These are phyloP conservation scores for Calonectria pauciramosa DNA, from an alignment of 2,329 filamentous ascomycete species.

Conservation along the genomic window DNA sequence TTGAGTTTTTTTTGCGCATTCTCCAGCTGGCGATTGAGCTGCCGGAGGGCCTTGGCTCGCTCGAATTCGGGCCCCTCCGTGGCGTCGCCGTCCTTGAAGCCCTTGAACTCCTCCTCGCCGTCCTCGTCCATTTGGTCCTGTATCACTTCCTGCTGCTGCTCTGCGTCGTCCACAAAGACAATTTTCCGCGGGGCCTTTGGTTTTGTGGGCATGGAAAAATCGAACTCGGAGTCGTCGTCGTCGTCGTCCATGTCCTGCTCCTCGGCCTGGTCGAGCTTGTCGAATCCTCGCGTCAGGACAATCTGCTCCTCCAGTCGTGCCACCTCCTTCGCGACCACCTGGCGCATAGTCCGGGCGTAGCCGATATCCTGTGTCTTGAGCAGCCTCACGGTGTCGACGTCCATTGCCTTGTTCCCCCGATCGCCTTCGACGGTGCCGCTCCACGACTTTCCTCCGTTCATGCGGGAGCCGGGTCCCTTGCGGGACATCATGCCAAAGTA, in stretches of 20 bases:
- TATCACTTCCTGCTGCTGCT: conserved; percentile 51
- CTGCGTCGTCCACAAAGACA: conserved; percentile 62
- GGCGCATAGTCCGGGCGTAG: conserved; percentile 74
- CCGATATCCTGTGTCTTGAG: conserved; percentile 79
- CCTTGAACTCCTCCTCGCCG: conserved; percentile 46
- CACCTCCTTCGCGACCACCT: conserved; percentile 71
- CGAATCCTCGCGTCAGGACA: conserved; percentile 57
- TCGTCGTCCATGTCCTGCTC: conserved; percentile 50
- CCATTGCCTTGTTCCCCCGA: conserved; percentile 68
- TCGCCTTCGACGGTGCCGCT: conserved; percentile 70
- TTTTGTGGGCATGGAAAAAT: conserved; percentile 46
- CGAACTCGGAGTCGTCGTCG: conserved; percentile 49
- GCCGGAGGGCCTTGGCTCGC: conserved; percentile 58
- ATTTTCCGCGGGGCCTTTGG: conserved; percentile 61
- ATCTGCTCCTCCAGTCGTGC: conserved; percentile 67
- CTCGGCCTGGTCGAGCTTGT: conserved; percentile 53
- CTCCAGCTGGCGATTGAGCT: conserved; percentile 64
- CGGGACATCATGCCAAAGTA: conserved; percentile 79
- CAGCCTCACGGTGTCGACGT: conserved; percentile 70
- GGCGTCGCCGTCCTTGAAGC: conserved; percentile 32
- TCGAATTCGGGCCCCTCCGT: conserved; percentile 52
- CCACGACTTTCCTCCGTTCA: conserved; percentile 65
- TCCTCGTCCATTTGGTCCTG: conserved; percentile 48
- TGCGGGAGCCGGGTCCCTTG: conserved; percentile 65
- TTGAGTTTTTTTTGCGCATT: conserved; percentile 67